Evolutionary conservation across 305 asterid genomes (phyloP).

Genomic region (Lippia alba): DNA sequence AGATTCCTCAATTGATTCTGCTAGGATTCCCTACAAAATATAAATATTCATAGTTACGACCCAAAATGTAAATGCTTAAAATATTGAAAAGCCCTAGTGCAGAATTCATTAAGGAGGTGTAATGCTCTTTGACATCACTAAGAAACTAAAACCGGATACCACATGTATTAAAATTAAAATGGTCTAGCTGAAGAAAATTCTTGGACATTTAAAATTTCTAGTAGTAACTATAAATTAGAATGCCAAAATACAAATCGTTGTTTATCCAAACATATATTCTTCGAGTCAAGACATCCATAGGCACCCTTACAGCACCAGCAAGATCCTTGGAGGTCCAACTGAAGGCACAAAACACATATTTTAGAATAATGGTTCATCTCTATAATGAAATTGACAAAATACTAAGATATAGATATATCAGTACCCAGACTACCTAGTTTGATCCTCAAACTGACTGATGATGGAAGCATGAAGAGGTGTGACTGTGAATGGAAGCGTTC

Average conservation of each 20-base stretch:
- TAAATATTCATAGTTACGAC: neutral
- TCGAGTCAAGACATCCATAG: constrained; percentile 77
- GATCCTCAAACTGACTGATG: constrained; percentile 88
- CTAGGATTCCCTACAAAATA: constrained; percentile 72
- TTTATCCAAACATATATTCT: constrained; percentile 89
- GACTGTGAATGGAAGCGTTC: constrained; percentile 71
- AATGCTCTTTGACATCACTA: constrained; percentile 6
- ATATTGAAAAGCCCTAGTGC: too few species aligned
- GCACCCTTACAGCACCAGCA: constrained; percentile 86
- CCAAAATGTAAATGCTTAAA: too few species aligned
- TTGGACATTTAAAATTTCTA: constrained; percentile 1
- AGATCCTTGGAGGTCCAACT: constrained; percentile 92
- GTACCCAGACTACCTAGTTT: constrained; percentile 58
- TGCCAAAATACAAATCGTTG: constrained; percentile 50
- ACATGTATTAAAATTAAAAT: constrained; percentile 11
- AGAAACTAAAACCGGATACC: constrained; percentile 20
- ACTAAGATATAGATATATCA: constrained; percentile 3
- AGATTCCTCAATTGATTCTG: constrained; percentile 66
- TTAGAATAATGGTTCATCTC: neutral
- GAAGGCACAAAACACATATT: constrained; percentile 35
- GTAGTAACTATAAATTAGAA: constrained; percentile 15
- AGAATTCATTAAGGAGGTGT: too few species aligned
- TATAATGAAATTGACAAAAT: constrained; percentile 14
- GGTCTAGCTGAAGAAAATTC: neutral
- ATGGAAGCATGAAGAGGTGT: constrained; percentile 94